Evolutionary conservation across 352 stramenopile genomes (phyloP), one percentile per base, ranked within the genome.

Genomic region (Globisporangium abappressorium): DNA sequence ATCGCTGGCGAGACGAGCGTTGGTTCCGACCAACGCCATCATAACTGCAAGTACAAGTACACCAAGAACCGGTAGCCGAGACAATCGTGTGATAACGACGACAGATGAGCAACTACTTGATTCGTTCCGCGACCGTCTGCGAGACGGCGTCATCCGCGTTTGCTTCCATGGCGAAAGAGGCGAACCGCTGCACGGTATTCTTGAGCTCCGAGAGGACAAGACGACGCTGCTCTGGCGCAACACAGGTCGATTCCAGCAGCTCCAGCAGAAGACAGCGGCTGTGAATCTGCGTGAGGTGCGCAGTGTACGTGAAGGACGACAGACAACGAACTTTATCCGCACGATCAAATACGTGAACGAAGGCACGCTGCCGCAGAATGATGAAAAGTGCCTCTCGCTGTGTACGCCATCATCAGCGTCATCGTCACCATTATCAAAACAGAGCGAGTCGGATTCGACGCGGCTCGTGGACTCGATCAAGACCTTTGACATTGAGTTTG

Each of bases 401-500:
- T 87, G 78, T 41, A 51, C 30, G 14, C 59, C 58, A 14, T 53
- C 28, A 24, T 38, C 34, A 26, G 41, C 18, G 12, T 43, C 36
- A 43, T 14, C 57, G 18, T 51, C 28, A 22, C 22, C 26, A 20
- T 49, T 15, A 30, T 8, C 8, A 24, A 53, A 30, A 6, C 54
- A 24, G 3, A 64, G 0, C n/a, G 64, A 70, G 18, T 70, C 30
- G 14, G 71, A 75, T 26, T 46, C 22, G 8, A 38, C 51, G 30
- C 65, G 43, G 0, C 60, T 75, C 9, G 60, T 75, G 12, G 61
- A 71, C n/a, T 61, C 22, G 7, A 47, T 85, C 26, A 65, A 79
- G 33, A 87, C 78, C 0, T 90, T 94, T 47, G 87, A 95, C 67
- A 51, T 95, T 24, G 87, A 95, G 67, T 93, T 95, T 61, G 71